These are phyloP conservation scores for Garcia nutans DNA, from an alignment of 345 rosid species.

Conservation along the genomic window DNA sequence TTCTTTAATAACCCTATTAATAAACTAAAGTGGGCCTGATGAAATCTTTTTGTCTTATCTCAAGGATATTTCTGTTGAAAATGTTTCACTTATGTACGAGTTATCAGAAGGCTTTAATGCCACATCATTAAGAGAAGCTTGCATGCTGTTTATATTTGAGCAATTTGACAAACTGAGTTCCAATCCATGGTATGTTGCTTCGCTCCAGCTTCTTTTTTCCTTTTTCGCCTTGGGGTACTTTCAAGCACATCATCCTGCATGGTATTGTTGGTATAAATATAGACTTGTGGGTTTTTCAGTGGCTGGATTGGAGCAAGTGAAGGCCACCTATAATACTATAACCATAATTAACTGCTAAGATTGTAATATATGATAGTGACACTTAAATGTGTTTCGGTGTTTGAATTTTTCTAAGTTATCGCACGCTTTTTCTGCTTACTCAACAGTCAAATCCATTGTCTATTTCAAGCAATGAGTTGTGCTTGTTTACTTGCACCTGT, in stretches of 20 bases:
- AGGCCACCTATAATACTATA: not conserved
- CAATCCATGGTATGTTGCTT: conserved; percentile 51
- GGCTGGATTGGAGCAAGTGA: not conserved
- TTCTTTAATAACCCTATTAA: not conserved
- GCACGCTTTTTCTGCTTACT: too few relatives aligned
- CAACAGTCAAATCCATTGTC: not conserved
- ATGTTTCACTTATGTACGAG: conserved; percentile 59
- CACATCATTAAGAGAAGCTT: conserved; percentile 50
- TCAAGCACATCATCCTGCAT: not conserved
- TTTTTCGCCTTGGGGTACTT: not conserved
- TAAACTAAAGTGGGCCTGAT: conserved; percentile 5
- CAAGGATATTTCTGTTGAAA: conserved; percentile 59
- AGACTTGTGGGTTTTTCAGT: not conserved
- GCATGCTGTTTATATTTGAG: conserved; percentile 60
- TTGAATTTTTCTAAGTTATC: not conserved
- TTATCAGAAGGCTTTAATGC: conserved; percentile 66
- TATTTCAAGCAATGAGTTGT: not conserved
- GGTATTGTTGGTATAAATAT: not conserved
- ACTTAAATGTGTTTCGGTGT: not conserved
- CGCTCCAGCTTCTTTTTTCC: not conserved
- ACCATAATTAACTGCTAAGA: not conserved
- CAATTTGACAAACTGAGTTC: conserved; percentile 50
- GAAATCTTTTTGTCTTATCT: not conserved
- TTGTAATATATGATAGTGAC: not conserved
- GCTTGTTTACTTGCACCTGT: not conserved